Evolutionary conservation across 129 eudicot genomes (phyloP).

Genomic region (Heracleum sosnowskyi): DNA sequence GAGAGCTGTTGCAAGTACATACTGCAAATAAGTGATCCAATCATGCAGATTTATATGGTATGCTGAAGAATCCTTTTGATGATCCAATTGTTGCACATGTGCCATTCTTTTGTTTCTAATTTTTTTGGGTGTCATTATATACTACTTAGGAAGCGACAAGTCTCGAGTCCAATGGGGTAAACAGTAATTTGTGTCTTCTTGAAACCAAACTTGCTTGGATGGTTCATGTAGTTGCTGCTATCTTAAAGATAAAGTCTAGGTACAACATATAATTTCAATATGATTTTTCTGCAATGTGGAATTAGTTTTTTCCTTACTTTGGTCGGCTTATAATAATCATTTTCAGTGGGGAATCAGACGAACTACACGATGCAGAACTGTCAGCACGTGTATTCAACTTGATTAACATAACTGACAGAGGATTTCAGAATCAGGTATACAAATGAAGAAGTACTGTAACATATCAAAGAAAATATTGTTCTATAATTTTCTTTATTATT

Average conservation of each 20-base stretch:
- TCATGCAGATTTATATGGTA: constrained; percentile 26
- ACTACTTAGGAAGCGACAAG: constrained; percentile 18
- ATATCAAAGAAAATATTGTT: not conserved
- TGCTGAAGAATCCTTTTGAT: not conserved
- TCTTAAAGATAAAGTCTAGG: constrained; percentile 25
- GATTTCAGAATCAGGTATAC: constrained; percentile 26
- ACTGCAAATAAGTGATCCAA: constrained; percentile 14
- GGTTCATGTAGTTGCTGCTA: constrained; percentile 29
- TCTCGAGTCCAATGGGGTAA: constrained; percentile 7
- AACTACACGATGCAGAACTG: constrained; percentile 30
- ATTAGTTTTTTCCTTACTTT: not conserved
- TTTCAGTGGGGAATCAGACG: constrained; percentile 27
- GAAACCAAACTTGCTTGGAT: constrained; percentile 36
- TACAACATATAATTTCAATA: not conserved
- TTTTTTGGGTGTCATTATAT: not conserved
- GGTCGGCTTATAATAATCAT: not conserved
- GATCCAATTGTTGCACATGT: not conserved
- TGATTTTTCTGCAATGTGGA: not conserved
- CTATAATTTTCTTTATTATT: not conserved
- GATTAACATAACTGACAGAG: constrained; percentile 23
- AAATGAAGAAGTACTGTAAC: too few species aligned
- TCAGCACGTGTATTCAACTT: constrained; percentile 29
- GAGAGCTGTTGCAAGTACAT: constrained; percentile 21
- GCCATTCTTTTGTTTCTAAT: not conserved
- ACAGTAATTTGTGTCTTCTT: constrained; percentile 10